phyloP scores from a whole-genome alignment of 208 protist species.

The Borovskyia barvae region DNA sequence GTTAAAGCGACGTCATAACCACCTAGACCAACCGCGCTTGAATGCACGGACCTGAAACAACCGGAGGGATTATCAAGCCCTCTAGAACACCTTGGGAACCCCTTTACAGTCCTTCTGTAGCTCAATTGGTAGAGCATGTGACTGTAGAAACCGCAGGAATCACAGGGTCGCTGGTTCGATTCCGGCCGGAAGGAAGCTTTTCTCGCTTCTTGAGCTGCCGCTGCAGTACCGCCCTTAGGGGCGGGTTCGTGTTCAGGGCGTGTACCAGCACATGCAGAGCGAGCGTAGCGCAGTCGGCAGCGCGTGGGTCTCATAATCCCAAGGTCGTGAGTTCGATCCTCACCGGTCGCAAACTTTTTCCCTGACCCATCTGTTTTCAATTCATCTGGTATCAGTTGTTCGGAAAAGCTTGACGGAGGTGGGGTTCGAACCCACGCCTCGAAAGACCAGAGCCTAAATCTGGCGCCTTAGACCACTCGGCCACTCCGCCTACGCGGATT shows the following conservation, averaged over 20 bases:
- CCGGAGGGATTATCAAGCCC: neutral
- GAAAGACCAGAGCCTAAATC: conserved; percentile 80
- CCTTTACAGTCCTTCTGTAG: conserved; percentile 37
- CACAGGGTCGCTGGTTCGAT: conserved; percentile 72
- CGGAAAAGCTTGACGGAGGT: conserved; percentile 48
- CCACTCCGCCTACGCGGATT: neutral
- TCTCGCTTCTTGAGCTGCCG: neutral
- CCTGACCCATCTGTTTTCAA: neutral
- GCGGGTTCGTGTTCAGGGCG: neutral
- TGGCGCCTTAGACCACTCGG: conserved; percentile 66
- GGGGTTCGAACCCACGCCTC: conserved; percentile 75
- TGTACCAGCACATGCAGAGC: too few relatives aligned
- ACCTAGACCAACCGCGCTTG: conserved; percentile 88
- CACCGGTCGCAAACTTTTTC: conserved; percentile 49
- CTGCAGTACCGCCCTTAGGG: neutral
- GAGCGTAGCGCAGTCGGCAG: conserved; percentile 94
- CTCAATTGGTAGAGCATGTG: conserved; percentile 74
- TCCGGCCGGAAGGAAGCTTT: conserved; percentile 67
- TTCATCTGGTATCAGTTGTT: neutral
- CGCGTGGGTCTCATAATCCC: conserved; percentile 95
- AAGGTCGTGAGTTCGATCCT: conserved; percentile 94
- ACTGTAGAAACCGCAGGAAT: too few relatives aligned
- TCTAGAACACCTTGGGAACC: neutral
- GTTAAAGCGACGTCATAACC: conserved; percentile 94
- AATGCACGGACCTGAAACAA: neutral